Percentiles rank a stretch among this genome's conserved stretches.
Conservation (phyloP, 1,284 basidiomycete genomes). For the Lentinus polychrous region DNA sequence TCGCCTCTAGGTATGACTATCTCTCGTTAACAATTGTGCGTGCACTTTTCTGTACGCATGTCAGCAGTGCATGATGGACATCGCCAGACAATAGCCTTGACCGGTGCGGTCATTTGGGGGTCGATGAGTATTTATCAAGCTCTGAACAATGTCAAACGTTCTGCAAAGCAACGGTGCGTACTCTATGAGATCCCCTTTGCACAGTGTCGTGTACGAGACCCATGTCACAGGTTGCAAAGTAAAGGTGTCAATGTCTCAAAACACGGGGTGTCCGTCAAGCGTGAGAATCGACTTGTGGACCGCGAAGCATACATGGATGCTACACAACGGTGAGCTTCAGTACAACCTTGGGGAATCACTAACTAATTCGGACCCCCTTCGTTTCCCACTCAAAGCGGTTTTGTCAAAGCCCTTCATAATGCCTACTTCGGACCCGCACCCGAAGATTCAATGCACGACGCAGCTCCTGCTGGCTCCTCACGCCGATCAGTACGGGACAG, state of each 20-base stretch:
- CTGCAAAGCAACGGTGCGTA: conserved; percentile 10
- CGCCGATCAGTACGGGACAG: too few relatives aligned
- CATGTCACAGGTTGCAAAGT: conserved; percentile 5
- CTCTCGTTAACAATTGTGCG: background rate
- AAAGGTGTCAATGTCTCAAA: conserved; percentile 12
- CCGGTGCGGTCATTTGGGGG: conserved; percentile 10
- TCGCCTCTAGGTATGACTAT: conserved; percentile 1
- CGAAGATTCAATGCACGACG: background rate
- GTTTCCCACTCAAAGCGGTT: conserved; percentile 9
- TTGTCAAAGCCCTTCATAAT: conserved; percentile 12
- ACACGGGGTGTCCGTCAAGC: conserved; percentile 10
- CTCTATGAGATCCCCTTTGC: background rate
- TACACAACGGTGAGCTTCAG: conserved; percentile 12
- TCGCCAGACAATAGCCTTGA: conserved; percentile 10
- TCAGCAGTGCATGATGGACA: background rate
- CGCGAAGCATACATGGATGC: conserved; percentile 15
- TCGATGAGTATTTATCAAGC: conserved; percentile 9
- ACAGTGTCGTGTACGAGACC: background rate
- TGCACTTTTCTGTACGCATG: background rate
- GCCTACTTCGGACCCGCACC: background rate
- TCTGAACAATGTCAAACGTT: conserved; percentile 6
- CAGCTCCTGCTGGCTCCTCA: background rate
- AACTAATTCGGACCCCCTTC: background rate
- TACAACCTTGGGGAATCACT: background rate
- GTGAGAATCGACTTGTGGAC: conserved; percentile 9